Evolutionary conservation across 2,329 filamentous ascomycete genomes (phyloP).

Genomic region (Catunica adiposa): DNA sequence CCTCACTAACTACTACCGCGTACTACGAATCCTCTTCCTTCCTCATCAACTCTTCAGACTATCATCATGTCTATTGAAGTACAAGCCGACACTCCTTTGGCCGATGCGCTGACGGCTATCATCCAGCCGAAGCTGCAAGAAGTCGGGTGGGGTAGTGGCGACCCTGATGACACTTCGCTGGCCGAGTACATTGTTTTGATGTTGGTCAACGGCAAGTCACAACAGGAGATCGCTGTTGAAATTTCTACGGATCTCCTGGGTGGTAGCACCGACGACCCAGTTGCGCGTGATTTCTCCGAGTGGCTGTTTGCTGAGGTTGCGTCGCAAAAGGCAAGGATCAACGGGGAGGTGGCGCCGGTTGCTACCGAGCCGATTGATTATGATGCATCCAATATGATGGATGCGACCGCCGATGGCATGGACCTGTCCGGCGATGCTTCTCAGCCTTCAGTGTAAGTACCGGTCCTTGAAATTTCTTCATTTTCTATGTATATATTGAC

Average conservation of each 20-base stretch:
- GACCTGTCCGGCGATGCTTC: conserved; percentile 16
- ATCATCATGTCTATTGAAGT: conserved; percentile 61
- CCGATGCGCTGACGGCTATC: conserved; percentile 62
- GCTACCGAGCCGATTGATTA: background rate
- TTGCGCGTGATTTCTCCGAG: conserved; percentile 64
- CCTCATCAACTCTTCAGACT: conserved; percentile 1
- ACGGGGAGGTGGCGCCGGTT: conserved; percentile 23
- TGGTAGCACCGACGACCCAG: conserved; percentile 66
- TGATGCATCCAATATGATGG: background rate
- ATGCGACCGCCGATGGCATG: conserved; percentile 9
- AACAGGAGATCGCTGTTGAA: conserved; percentile 76
- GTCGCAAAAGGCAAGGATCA: conserved; percentile 44
- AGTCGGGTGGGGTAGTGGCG: conserved; percentile 76
- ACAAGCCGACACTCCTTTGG: conserved; percentile 62
- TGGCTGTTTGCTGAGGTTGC: conserved; percentile 91
- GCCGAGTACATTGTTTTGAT: conserved; percentile 95
- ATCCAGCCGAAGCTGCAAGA: conserved; percentile 87
- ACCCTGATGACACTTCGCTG: conserved; percentile 61
- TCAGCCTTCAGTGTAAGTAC: conserved; percentile 43
- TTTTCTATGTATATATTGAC: background rate
- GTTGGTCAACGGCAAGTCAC: conserved; percentile 87
- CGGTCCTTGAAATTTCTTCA: background rate
- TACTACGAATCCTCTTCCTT: background rate
- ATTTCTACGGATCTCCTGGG: conserved; percentile 75
- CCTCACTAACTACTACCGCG: too few species aligned